A percentile compares a stretch with the other conserved stretches of the same genome.
These are phyloP conservation scores for Ceratocystiopsis brevicomis DNA, from an alignment of 2,329 filamentous ascomycete species.

Conservation along the genomic window DNA sequence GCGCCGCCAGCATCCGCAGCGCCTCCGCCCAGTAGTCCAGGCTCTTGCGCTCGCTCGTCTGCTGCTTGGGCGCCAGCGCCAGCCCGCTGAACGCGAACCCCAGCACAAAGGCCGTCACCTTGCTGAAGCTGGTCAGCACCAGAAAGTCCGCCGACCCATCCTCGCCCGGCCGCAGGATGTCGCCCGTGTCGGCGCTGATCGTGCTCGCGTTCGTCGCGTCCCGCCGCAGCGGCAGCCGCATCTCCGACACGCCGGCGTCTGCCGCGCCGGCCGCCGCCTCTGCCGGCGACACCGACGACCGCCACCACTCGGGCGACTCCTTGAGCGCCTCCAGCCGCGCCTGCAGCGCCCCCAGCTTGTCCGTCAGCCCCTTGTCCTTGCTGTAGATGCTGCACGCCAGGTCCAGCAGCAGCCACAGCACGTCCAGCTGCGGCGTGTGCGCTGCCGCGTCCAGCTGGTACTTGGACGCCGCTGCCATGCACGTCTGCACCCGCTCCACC, in stretches of 20 bases:
- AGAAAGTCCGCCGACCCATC: conserved; percentile 29
- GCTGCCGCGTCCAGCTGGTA: conserved; percentile 48
- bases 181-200: conserved; percentile 37
- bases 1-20: conserved; percentile 13
- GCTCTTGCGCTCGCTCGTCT: conserved; percentile 17
- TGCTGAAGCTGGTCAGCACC: conserved; percentile 40
- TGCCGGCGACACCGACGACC: too few species aligned
- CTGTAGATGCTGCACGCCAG: conserved; percentile 49
- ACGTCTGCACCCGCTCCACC: conserved; percentile 50
- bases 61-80: conserved; percentile 20
- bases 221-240: conserved; percentile 37
- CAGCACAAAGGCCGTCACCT: conserved; percentile 35
- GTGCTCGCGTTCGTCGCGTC: conserved; percentile 27
- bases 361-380: conserved; percentile 34
- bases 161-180: conserved; percentile 31
- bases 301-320: conserved; percentile 24
- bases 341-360: conserved; percentile 46
- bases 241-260: conserved; percentile 23
- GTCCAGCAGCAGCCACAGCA: conserved; percentile 48
- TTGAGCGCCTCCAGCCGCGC: conserved; percentile 38
- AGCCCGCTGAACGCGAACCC: conserved; percentile 39
- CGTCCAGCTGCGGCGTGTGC: conserved; percentile 45
- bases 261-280: too few species aligned
- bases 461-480: conserved; percentile 55
- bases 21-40: conserved; percentile 23